Evolutionary conservation across 345 rosid species (phyloP), one percentile per base, ranked within the genome.

Genomic region (Pistacia integerrima): DNA sequence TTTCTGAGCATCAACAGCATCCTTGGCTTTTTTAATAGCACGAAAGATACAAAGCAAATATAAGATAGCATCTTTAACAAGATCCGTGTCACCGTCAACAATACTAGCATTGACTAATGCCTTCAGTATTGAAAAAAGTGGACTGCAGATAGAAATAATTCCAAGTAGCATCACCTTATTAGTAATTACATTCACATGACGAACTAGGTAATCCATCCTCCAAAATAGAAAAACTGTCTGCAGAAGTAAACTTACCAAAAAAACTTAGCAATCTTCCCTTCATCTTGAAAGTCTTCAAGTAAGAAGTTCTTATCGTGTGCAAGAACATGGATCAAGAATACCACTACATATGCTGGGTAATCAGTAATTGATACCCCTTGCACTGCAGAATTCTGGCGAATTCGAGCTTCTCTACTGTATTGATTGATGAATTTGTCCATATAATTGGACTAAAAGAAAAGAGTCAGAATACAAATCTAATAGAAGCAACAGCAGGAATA

Each of bases 21-120:
- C 99, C 79, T 90, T 90, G 16, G 99, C 94, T 86, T 82, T 90
- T 87, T 82, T 90, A 70, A 95, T 88, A 38, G 98, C 99, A 78
- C 87, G 88, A 75, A 93, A 88, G 59, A 92, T 81, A 78, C 81
- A 78, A 75, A 78, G 76, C 86, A 95, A 77, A 76, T 78, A 80
- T n/a, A 84, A 73, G 80, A 73, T 84, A 67, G 87, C 77, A 69
- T 89, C 88, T 48, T 84, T 82, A 78, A 79, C 67, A 73, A 80
- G 70, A 82, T 83, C 88, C 83, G 73, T 65, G 82, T 84, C 85
- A 72, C 79, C 86, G 57, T 81, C 80, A 76, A 76, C 81, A 56
- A 64, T 67, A 73, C 66, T 76, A 56, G 86, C 73, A 78, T 81
- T 83, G 63, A 90, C 74, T 80, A 90, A 87, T 60, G 84, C 85